Percentiles rank a stretch among this genome's conserved stretches.
These are phyloP conservation scores for Lyophyllum atratum DNA, from an alignment of 768 basidiomycete species.

Conservation along the genomic window DNA sequence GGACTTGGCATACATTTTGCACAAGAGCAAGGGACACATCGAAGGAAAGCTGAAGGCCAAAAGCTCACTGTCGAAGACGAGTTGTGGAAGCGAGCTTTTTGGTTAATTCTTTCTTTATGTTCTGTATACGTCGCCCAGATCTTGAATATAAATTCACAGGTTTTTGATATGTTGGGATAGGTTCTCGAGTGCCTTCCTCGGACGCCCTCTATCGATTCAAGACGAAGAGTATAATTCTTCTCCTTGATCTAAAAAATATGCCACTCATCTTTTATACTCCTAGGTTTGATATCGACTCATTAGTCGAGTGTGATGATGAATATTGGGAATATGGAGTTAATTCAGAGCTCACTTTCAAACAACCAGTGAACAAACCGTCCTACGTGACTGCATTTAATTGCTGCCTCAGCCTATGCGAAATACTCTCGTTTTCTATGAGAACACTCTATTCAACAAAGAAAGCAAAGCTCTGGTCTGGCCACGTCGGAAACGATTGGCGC, in stretches of 20 bases:
- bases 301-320: conserved; percentile 65
- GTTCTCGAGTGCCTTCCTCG: conserved; percentile 51
- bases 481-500: conserved; percentile 63
- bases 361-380: conserved; percentile 64
- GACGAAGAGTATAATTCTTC: conserved; percentile 66
- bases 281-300: conserved; percentile 74
- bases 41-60: conserved; percentile 33
- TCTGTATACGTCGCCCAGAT: too few species aligned
- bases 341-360: conserved; percentile 62
- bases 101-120: conserved; percentile 32
- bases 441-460: conserved; percentile 82
- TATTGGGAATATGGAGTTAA: conserved; percentile 56
- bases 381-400: conserved; percentile 54
- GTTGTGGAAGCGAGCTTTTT: conserved; percentile 71
- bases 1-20: conserved; percentile 72
- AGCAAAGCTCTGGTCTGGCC: conserved; percentile 61
- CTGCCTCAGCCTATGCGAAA: conserved; percentile 57
- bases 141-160: conserved; percentile 30
- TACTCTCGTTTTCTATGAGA: conserved; percentile 60
- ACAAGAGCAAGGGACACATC: conserved; percentile 77
- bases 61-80: conserved; percentile 59
- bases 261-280: not conserved
- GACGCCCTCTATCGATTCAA: conserved; percentile 75
- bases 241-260: not conserved
- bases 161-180: conserved; percentile 54